Conservation (phyloP, 1,139 yeast species). For the Zygoascus meyerae region DNA sequence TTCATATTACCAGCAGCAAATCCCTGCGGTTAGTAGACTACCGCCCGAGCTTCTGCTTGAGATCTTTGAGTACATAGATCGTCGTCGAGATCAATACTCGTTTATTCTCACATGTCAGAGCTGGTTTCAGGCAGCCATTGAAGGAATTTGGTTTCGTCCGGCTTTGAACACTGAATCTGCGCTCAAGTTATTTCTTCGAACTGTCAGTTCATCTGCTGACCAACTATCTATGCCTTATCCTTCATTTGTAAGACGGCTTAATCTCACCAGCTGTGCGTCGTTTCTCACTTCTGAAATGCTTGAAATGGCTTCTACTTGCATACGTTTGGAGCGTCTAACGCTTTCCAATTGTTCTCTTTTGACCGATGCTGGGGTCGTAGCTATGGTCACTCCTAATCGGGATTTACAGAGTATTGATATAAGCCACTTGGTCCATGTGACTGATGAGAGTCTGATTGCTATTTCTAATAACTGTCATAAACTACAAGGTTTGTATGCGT, state of each 20-base stretch:
- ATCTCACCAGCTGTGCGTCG: constrained; percentile 68
- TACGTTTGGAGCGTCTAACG: constrained; percentile 76
- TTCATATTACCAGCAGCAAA: constrained; percentile 3
- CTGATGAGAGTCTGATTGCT: constrained; percentile 64
- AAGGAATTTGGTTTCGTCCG: constrained; percentile 86
- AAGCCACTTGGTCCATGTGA: constrained; percentile 67
- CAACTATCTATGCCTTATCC: constrained; percentile 49
- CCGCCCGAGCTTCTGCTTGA: constrained; percentile 79
- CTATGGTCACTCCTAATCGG: constrained; percentile 58
- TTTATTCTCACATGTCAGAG: constrained; percentile 71
- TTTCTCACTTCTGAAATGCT: constrained; percentile 59
- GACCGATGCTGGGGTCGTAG: constrained; percentile 55
- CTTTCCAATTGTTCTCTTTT: constrained; percentile 72
- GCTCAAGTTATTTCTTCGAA: constrained; percentile 33
- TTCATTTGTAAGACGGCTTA: constrained; percentile 68
- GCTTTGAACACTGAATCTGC: constrained; percentile 53
- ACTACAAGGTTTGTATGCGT: constrained; percentile 86
- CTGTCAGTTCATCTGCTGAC: constrained; percentile 15
- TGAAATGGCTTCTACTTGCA: constrained; percentile 40
- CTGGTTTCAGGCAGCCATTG: constrained; percentile 77
- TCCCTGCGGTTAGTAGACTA: constrained; percentile 48
- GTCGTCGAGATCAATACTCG: constrained; percentile 58
- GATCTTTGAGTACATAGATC: constrained; percentile 60
- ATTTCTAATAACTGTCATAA: constrained; percentile 67
- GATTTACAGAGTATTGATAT: constrained; percentile 81